Evolutionary conservation across 306 rosid species (phyloP), one percentile per base, ranked within the genome.

Genomic region (Vigna nakashimae): DNA sequence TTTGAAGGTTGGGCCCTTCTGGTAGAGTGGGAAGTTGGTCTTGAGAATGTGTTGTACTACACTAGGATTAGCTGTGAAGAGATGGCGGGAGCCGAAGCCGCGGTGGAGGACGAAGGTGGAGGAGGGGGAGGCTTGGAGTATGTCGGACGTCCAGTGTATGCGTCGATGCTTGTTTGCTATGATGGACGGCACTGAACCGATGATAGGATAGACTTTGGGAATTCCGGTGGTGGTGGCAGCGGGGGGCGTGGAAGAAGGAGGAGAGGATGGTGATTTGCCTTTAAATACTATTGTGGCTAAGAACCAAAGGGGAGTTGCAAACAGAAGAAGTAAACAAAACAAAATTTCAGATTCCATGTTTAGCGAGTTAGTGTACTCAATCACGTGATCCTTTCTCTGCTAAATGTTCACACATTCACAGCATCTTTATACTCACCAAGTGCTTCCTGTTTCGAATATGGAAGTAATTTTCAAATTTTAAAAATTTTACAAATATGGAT

Each of bases 41-140:
- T 87, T 90, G 81, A 93, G 97, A 34, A 93, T 84, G 73, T 90
- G 92, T 0, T 87, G 92, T 52, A 93, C 96, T 0, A 83, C 86
- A 18, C 84, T 57, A 15, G 96, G 96, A 64, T 90, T 84, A 4
- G 87, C 91, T 0, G 96, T 90, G 79, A 88, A 43, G 24, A 90
- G 57, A 12, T 83, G 83, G 40, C 80, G 87, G 7, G 69, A 67
- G 58, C 84, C 84, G 20, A 80, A 55, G 26, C 78, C 51, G 5
- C 84, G 90, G 76, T 81, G 87, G 81, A 93, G 78, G 28, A 81
- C 28, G 80, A 84, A 85, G 81, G 98, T 94, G 71, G 89, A 77
- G 17, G 86, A 22, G 2, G 93, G 87, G 0, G 89, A 71, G 78
- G 2, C 15, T 24, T 24, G 87, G 84, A 93, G 83, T 11, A 90